Percentiles rank a stretch among this genome's conserved stretches.
Conservation (phyloP, 2,329 filamentous ascomycete species). For the Penicillium sp. region DNA sequence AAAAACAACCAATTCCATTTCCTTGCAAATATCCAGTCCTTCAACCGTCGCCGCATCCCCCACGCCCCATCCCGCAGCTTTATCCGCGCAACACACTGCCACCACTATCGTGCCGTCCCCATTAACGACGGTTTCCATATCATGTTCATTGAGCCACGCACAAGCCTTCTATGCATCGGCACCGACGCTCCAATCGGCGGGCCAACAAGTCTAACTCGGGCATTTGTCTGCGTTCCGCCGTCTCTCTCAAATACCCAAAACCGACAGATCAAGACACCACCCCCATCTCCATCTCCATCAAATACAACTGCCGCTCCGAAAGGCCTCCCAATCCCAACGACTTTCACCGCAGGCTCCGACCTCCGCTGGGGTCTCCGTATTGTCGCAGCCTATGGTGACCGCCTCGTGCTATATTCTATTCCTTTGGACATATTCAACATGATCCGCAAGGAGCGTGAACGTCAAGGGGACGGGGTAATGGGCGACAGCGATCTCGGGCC, state of each 20-base stretch:
- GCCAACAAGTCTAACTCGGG: slow-evolving; percentile 57
- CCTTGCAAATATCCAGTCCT: slow-evolving; percentile 28
- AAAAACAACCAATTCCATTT: slow-evolving; percentile 30
- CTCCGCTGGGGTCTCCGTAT: slow-evolving; percentile 58
- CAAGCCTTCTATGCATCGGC: slow-evolving; percentile 58
- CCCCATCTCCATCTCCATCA: neutral
- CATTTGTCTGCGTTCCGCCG: slow-evolving; percentile 55
- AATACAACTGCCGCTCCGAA: neutral
- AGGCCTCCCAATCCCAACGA: slow-evolving; percentile 43
- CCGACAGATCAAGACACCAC: neutral
- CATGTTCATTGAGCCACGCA: slow-evolving; percentile 61
- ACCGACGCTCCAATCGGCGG: slow-evolving; percentile 60
- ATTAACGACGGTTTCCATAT: slow-evolving; percentile 65
- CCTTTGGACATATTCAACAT: slow-evolving; percentile 56
- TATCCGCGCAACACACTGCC: slow-evolving; percentile 48
- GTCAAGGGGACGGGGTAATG: slow-evolving; percentile 33
- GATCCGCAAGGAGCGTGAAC: slow-evolving; percentile 34
- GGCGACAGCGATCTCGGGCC: slow-evolving; percentile 34
- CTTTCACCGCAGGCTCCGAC: slow-evolving; percentile 59
- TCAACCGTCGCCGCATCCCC: slow-evolving; percentile 23
- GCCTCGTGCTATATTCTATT: slow-evolving; percentile 60
- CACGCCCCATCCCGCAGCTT: slow-evolving; percentile 28
- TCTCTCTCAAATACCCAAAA: slow-evolving; percentile 23
- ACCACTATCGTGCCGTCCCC: slow-evolving; percentile 64
- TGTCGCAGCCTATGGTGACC: slow-evolving; percentile 54